These are phyloP conservation scores for Striga hermonthica DNA, from an alignment of 305 asterid genomes.

Conservation along the genomic window DNA sequence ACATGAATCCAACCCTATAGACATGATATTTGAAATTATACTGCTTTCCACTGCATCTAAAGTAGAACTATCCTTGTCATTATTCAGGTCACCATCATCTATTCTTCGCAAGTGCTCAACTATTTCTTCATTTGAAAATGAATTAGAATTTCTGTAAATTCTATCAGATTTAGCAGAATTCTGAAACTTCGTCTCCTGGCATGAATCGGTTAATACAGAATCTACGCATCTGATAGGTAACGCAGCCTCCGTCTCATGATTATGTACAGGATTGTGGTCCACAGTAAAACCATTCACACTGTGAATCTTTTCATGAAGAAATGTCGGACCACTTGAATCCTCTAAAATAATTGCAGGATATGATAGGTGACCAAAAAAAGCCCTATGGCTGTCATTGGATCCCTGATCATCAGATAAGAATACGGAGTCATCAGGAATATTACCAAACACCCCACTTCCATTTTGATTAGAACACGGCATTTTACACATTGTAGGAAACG, in stretches of 20 bases:
- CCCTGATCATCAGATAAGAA: constrained; percentile 40
- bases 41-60: constrained; percentile 68
- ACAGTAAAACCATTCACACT: constrained; percentile 43
- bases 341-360: constrained; percentile 44
- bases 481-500: constrained; percentile 38
- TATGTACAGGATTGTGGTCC: constrained; percentile 48
- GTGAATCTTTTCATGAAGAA: constrained; percentile 41
- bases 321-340: constrained; percentile 40
- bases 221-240: constrained; percentile 58
- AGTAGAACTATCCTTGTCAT: constrained; percentile 50
- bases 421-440: constrained; percentile 42
- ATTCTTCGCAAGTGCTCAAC: constrained; percentile 90
- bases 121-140: constrained; percentile 92
- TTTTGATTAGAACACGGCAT: constrained; percentile 43
- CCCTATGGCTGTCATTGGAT: constrained; percentile 42
- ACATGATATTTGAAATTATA: constrained; percentile 76
- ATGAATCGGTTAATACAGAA: constrained; percentile 54
- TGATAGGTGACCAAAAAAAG: constrained; percentile 39
- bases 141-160: constrained; percentile 70
- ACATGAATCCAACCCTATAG: constrained; percentile 73
- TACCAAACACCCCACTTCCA: constrained; percentile 36
- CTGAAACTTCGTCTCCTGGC: constrained; percentile 75
- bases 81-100: constrained; percentile 47
- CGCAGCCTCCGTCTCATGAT: constrained; percentile 56
- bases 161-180: constrained; percentile 78